phyloP scores from a whole-genome alignment of 2,329 filamentous ascomycete genomes.

The Talaromyces sp. region DNA sequence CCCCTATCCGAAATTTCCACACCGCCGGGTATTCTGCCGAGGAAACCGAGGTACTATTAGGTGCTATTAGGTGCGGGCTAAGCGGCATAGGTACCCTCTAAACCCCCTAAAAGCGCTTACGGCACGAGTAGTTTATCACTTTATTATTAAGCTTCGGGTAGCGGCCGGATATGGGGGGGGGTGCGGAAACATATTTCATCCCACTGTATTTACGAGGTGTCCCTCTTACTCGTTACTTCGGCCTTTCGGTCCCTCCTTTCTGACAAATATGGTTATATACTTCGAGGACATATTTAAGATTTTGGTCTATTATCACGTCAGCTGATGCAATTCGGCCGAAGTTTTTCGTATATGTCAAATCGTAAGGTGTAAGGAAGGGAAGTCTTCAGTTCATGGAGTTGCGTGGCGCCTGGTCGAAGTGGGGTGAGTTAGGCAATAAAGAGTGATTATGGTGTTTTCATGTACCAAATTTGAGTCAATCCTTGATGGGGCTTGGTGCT shows the following conservation, averaged over 20 bases:
- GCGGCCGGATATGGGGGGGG: no score
- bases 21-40: no score
- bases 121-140: no score
- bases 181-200: no score
- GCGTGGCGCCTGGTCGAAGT: background rate
- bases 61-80: no score
- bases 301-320: background rate
- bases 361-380: background rate
- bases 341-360: background rate
- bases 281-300: background rate
- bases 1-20: no score
- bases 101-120: no score
- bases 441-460: background rate
- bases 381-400: background rate
- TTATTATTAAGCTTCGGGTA: no score
- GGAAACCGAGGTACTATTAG: no score
- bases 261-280: background rate
- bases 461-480: background rate
- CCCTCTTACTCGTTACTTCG: no score
- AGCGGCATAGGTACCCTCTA: no score
- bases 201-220: no score
- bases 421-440: background rate
- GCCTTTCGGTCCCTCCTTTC: background rate
- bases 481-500: background rate
- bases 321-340: background rate